phyloP scores from a whole-genome alignment of 2,329 filamentous ascomycete genomes.

The Pseudogymnoascus verrucosus region DNA sequence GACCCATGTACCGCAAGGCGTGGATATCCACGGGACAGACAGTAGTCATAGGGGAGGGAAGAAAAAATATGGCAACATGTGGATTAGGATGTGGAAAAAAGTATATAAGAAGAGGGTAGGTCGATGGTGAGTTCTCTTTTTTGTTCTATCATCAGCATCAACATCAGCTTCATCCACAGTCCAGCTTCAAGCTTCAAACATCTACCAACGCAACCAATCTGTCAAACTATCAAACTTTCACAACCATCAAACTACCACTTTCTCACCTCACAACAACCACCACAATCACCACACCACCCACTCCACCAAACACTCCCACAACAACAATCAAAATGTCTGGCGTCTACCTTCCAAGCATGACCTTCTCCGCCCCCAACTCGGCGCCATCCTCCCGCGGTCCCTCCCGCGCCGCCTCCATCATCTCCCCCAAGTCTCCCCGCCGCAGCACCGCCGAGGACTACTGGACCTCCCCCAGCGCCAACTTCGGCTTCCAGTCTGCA shows the following conservation, averaged over 20 bases:
- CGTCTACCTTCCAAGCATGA: neutral
- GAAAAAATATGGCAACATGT: neutral
- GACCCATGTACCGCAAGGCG: slow-evolving; percentile 7
- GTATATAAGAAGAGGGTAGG: slow-evolving; percentile 2
- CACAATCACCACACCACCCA: neutral
- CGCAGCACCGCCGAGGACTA: slow-evolving; percentile 1
- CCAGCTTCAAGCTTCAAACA: neutral
- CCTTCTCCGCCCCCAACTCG: neutral
- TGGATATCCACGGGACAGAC: neutral
- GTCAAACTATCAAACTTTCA: neutral
- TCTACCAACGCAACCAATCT: neutral
- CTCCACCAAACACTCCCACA: slow-evolving; percentile 3
- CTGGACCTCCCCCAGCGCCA: slow-evolving; percentile 2
- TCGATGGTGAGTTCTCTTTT: slow-evolving; percentile 1
- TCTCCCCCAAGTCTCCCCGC: neutral
- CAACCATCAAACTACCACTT: neutral
- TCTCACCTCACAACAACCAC: neutral
- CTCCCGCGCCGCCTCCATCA: neutral
- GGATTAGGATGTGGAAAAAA: neutral
- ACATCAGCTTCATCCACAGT: slow-evolving; percentile 1
- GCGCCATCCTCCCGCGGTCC: neutral
- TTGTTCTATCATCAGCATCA: neutral
- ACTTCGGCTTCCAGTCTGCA: neutral
- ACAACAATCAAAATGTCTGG: neutral
- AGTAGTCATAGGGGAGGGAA: neutral